phyloP scores from a whole-genome alignment of 306 rosid genomes.

The Quercus cerris region DNA sequence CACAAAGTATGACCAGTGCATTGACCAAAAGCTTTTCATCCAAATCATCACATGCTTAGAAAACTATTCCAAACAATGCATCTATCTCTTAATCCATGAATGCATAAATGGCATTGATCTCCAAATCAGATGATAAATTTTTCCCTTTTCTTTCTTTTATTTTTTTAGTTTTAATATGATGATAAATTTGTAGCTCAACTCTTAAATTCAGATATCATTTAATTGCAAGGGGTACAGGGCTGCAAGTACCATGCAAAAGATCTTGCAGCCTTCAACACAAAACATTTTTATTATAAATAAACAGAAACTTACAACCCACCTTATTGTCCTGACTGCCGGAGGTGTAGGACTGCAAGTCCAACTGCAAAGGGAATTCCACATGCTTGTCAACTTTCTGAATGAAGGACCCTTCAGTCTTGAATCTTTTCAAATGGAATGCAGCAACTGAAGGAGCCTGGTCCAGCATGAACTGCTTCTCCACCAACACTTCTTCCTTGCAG shows the following conservation, averaged over 20 bases:
- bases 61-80: background rate
- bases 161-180: no score
- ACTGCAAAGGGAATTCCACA: slow-evolving; percentile 68
- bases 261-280: background rate
- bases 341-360: slow-evolving; percentile 75
- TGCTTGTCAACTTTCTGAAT: slow-evolving; percentile 82
- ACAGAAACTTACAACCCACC: slow-evolving; percentile 42
- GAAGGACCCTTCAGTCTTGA: slow-evolving; percentile 55
- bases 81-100: background rate
- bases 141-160: background rate
- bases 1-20: background rate
- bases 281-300: background rate
- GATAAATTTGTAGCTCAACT: background rate
- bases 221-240: background rate
- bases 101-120: background rate
- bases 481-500: slow-evolving; percentile 65
- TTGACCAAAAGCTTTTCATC: background rate
- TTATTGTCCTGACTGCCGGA: slow-evolving; percentile 18
- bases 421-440: slow-evolving; percentile 80
- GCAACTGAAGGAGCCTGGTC: slow-evolving; percentile 69
- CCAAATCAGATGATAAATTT: background rate
- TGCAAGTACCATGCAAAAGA: background rate
- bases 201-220: background rate
- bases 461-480: slow-evolving; percentile 74
- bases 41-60: background rate